phyloP scores from a whole-genome alignment of 2,329 filamentous ascomycete genomes.

The Colletotrichum sp. region DNA sequence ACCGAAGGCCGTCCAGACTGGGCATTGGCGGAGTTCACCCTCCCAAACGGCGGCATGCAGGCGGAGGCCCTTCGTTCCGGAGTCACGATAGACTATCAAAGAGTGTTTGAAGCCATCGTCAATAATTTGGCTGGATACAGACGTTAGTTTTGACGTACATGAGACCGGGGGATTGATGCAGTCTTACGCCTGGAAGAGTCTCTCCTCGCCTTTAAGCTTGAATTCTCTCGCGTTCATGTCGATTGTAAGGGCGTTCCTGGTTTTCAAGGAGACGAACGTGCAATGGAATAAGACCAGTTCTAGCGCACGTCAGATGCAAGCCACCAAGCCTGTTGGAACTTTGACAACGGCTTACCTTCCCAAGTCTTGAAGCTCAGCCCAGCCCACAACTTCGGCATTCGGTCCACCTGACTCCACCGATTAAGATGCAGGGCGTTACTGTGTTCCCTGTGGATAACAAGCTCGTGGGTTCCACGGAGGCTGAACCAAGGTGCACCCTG shows the following conservation, averaged over 20 bases:
- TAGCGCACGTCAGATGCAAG: slow-evolving; percentile 30
- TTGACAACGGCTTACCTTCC: slow-evolving; percentile 53
- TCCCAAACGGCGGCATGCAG: slow-evolving; percentile 62
- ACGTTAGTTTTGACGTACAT: background rate
- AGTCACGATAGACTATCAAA: slow-evolving; percentile 59
- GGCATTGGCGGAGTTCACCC: slow-evolving; percentile 58
- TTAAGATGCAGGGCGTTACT: slow-evolving; percentile 52
- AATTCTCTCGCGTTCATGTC: slow-evolving; percentile 51
- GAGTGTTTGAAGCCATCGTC: slow-evolving; percentile 61
- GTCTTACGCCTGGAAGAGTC: slow-evolving; percentile 62
- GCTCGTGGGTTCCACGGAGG: slow-evolving; percentile 56
- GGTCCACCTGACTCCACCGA: slow-evolving; percentile 52
- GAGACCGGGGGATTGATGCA: background rate
- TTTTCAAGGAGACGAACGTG: slow-evolving; percentile 62
- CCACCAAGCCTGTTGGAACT: background rate
- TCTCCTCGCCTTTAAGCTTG: slow-evolving; percentile 50
- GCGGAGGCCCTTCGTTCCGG: slow-evolving; percentile 50
- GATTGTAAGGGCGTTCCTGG: slow-evolving; percentile 49
- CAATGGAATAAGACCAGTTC: slow-evolving; percentile 66
- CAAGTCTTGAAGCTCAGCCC: slow-evolving; percentile 62
- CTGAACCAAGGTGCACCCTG: slow-evolving; percentile 50
- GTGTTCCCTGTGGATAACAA: slow-evolving; percentile 55
- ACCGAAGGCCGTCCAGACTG: slow-evolving; percentile 71
- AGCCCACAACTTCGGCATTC: slow-evolving; percentile 57
- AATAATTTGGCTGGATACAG: slow-evolving; percentile 50